Conservation (phyloP, 2,329 filamentous ascomycete species). For the Botryotinia narcissicola region DNA sequence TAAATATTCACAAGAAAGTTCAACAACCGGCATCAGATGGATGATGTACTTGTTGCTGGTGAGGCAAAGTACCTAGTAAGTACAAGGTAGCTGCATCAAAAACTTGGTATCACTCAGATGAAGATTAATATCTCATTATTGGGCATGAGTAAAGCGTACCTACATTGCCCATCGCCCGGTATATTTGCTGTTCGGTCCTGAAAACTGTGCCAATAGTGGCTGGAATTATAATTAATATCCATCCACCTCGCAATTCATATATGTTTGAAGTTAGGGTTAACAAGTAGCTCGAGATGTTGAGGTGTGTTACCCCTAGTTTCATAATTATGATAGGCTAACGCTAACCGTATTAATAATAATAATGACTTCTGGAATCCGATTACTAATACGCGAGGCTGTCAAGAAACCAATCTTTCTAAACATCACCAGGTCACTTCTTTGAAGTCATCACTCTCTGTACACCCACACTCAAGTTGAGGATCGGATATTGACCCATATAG, state of each 20-base stretch:
- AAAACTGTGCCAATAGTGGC: neutral
- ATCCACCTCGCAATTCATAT: neutral
- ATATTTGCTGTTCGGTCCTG: neutral
- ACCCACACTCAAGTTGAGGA: neutral
- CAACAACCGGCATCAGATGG: neutral
- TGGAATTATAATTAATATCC: neutral
- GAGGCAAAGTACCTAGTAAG: neutral
- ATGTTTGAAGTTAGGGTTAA: neutral
- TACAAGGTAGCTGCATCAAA: neutral
- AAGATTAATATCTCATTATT: neutral
- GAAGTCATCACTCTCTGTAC: neutral
- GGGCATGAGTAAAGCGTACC: neutral
- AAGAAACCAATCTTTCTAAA: neutral
- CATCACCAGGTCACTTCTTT: neutral
- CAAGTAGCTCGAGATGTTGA: neutral
- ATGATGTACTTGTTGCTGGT: neutral
- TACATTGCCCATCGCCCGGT: neutral
- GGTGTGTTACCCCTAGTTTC: neutral
- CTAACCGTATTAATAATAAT: neutral
- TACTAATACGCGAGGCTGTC: constrained; percentile 17
- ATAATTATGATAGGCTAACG: neutral
- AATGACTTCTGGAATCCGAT: neutral
- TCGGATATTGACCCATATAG: neutral
- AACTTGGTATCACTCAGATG: neutral
- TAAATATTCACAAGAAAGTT: neutral